Evolutionary conservation across 257 asterid species (phyloP).

Genomic region (Solanum chaucha): DNA sequence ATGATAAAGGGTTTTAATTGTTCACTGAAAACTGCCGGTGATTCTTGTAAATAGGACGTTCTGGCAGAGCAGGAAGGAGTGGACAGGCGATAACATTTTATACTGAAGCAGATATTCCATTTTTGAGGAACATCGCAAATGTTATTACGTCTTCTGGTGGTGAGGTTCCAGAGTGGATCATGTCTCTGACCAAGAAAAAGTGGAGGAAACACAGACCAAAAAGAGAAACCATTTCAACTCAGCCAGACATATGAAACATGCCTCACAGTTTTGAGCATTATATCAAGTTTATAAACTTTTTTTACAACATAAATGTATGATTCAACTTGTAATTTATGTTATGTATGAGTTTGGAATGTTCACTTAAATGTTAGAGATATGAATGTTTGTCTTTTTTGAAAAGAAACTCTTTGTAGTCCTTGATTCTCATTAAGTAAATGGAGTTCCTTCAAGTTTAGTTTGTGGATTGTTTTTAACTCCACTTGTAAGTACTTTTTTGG

Average conservation of each 20-base stretch:
- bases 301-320: neutral
- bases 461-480: neutral
- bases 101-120: constrained; percentile 67
- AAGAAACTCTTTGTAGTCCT: neutral
- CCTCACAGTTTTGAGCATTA: neutral
- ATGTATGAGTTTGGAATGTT: neutral
- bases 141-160: constrained; percentile 79
- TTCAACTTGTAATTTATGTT: neutral
- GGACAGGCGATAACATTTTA: constrained; percentile 86
- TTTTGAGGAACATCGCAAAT: constrained; percentile 62
- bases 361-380: neutral
- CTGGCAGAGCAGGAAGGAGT: constrained; percentile 88
- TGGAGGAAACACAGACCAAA: constrained; percentile 91
- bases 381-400: neutral
- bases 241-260: constrained; percentile 6
- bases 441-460: neutral
- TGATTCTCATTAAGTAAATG: neutral
- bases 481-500: neutral
- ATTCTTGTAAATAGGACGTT: constrained; percentile 42
- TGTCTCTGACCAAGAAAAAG: constrained; percentile 49
- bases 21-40: neutral
- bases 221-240: constrained; percentile 50
- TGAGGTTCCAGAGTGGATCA: constrained; percentile 68
- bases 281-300: neutral
- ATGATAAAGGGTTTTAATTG: neutral